Percentiles rank a stretch among this genome's conserved stretches.
Conservation (phyloP, 1,284 basidiomycete species). For the Pseudozyma tsukubaensis region DNA sequence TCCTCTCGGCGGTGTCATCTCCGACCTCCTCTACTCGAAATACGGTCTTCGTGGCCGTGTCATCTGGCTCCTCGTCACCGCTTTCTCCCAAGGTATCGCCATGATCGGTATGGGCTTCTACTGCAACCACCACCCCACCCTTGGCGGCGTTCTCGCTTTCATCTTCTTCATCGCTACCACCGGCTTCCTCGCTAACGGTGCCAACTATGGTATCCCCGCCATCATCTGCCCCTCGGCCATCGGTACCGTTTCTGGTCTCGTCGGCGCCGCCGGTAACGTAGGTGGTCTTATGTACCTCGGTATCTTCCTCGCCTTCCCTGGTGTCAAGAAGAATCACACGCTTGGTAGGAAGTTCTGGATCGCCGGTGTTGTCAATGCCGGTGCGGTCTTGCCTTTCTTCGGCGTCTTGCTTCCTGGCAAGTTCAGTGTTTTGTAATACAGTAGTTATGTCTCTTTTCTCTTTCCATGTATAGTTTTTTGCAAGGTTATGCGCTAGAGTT, state of each 20-base stretch:
- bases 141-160: slow-evolving; percentile 59
- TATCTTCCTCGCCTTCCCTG: slow-evolving; percentile 56
- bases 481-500: too few relatives aligned
- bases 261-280: slow-evolving; percentile 58
- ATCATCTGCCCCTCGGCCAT: slow-evolving; percentile 56
- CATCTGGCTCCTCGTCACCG: slow-evolving; percentile 72
- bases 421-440: slow-evolving; percentile 34
- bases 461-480: too few relatives aligned
- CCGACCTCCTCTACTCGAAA: slow-evolving; percentile 72
- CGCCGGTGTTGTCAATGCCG: slow-evolving; percentile 58
- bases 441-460: too few relatives aligned
- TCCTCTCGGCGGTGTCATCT: slow-evolving; percentile 73
- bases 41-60: slow-evolving; percentile 74
- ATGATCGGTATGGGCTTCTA: slow-evolving; percentile 73
- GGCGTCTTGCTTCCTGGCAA: slow-evolving; percentile 45
- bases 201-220: slow-evolving; percentile 56
- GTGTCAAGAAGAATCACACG: slow-evolving; percentile 32
- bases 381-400: slow-evolving; percentile 52
- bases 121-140: slow-evolving; percentile 68
- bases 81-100: slow-evolving; percentile 72
- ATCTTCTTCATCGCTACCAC: slow-evolving; percentile 57
- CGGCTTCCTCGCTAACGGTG: slow-evolving; percentile 62
- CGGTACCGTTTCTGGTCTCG: slow-evolving; percentile 58
- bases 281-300: slow-evolving; percentile 57
- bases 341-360: slow-evolving; percentile 64